These are phyloP conservation scores for Apophysomyces trapeziformis DNA, from an alignment of 371 early-diverging fungal species.

Conservation along the genomic window DNA sequence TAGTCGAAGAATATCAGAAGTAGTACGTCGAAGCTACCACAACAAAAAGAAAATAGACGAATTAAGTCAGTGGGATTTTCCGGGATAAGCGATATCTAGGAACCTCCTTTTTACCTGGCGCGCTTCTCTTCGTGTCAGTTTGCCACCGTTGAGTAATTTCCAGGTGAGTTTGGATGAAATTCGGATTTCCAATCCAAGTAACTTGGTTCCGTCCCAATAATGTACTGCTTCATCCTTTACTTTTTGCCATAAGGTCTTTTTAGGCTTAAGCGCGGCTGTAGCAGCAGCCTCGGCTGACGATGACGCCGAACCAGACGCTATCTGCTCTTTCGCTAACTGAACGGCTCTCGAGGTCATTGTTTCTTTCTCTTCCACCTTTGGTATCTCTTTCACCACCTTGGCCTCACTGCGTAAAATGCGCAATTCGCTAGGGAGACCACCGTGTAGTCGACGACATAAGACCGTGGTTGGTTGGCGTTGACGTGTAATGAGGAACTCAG, in stretches of 20 bases:
- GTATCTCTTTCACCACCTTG: slow-evolving; percentile 15
- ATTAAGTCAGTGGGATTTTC: too few relatives aligned
- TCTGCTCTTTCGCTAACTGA: slow-evolving; percentile 46
- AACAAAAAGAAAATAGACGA: too few relatives aligned
- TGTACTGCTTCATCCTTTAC: slow-evolving; percentile 92
- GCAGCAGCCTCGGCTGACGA: slow-evolving; percentile 20
- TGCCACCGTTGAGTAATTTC: slow-evolving; percentile 77
- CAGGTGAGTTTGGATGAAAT: slow-evolving; percentile 84
- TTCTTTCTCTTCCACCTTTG: slow-evolving; percentile 36
- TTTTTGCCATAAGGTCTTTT: slow-evolving; percentile 75
- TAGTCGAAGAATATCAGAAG: slow-evolving; percentile 85
- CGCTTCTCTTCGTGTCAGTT: slow-evolving; percentile 88
- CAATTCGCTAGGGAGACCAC: slow-evolving; percentile 28
- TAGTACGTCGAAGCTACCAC: slow-evolving; percentile 77
- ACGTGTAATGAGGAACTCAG: slow-evolving; percentile 9
- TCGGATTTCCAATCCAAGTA: slow-evolving; percentile 86
- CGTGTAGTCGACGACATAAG: slow-evolving; percentile 17
- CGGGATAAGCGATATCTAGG: too few relatives aligned
- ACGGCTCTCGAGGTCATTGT: slow-evolving; percentile 50
- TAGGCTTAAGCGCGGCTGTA: slow-evolving; percentile 45
- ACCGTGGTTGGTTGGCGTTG: not conserved
- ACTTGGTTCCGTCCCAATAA: slow-evolving; percentile 95
- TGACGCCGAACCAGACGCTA: slow-evolving; percentile 7
- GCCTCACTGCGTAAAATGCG: slow-evolving; percentile 34
- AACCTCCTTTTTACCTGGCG: slow-evolving; percentile 68